Evolutionary conservation across 495 filamentous ascomycete species (phyloP).

Genomic region (Patellaria atrata): DNA sequence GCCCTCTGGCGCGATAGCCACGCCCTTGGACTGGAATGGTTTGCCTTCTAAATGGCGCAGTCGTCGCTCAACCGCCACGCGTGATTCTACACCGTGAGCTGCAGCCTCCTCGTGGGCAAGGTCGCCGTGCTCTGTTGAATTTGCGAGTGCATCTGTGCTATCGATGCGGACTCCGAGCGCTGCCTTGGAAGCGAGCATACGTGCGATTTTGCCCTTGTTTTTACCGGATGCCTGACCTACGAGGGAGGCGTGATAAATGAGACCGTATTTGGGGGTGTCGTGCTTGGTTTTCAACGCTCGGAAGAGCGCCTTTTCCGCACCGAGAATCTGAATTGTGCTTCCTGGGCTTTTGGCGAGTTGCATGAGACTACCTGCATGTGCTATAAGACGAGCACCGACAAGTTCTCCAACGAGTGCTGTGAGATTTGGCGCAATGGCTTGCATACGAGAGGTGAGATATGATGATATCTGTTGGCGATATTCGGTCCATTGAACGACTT

Average conservation of each 20-base stretch:
- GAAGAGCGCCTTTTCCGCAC: conserved; percentile 98
- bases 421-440: conserved; percentile 90
- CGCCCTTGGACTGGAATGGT: conserved; percentile 62
- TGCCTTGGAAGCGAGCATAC: conserved; percentile 86
- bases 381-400: conserved; percentile 88
- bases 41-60: conserved; percentile 80
- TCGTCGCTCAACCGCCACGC: conserved; percentile 71
- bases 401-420: conserved; percentile 88
- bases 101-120: conserved; percentile 82
- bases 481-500: conserved; percentile 80
- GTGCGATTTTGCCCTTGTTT: conserved; percentile 99
- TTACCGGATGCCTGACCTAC: conserved; percentile 91
- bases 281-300: conserved; percentile 98
- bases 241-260: conserved; percentile 95
- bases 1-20: conserved; percentile 51
- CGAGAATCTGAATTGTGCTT: conserved; percentile 92
- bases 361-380: conserved; percentile 88
- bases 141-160: conserved; percentile 81
- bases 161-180: conserved; percentile 82
- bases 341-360: conserved; percentile 93
- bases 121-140: conserved; percentile 73
- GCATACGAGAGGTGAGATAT: conserved; percentile 89
- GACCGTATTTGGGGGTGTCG: conserved; percentile 96
- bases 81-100: conserved; percentile 54
- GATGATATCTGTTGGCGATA: conserved; percentile 76